phyloP scores from a whole-genome alignment of 169 alveolate species.

The Plasmodium vivax region DNA sequence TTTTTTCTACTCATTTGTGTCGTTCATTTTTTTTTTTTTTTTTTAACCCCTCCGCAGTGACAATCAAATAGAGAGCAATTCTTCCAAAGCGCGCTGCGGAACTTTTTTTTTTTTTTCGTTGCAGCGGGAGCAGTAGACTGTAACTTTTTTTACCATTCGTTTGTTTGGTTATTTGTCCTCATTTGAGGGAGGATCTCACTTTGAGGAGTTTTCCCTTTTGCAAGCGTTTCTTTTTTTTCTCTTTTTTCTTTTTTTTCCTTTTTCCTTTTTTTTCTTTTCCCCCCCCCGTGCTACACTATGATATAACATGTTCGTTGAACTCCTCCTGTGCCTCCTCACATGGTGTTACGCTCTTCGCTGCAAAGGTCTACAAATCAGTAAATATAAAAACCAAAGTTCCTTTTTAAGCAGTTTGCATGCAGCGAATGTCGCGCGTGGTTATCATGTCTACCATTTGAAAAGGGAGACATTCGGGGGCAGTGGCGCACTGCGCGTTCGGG shows the following conservation, averaged over 20 bases:
- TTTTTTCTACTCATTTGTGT: not conserved
- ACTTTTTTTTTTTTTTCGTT: not conserved
- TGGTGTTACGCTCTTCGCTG: conserved; percentile 4
- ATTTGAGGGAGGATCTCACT: not conserved
- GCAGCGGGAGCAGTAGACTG: conserved; percentile 1
- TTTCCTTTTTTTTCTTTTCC: not conserved
- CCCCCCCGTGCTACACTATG: not conserved
- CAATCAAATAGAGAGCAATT: not conserved
- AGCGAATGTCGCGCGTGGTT: not conserved
- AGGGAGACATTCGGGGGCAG: not conserved
- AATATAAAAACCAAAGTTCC: not conserved
- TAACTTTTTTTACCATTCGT: not conserved
- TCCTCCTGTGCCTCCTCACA: conserved; percentile 1
- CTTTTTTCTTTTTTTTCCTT: not conserved
- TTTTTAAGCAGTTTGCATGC: conserved; percentile 24
- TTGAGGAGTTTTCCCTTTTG: not conserved
- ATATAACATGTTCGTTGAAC: conserved; percentile 47
- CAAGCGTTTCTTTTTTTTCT: not conserved
- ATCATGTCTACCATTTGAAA: not conserved
- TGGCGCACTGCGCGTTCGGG: not conserved
- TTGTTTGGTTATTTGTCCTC: not conserved
- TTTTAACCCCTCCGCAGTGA: not conserved
- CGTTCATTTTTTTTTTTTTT: not conserved
- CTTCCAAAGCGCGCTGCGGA: not conserved
- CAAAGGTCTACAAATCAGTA: conserved; percentile 29